Evolutionary conservation across 1,284 basidiomycete genomes (phyloP), one percentile per base, ranked within the genome.

Genomic region (Cryptococcus sp.): DNA sequence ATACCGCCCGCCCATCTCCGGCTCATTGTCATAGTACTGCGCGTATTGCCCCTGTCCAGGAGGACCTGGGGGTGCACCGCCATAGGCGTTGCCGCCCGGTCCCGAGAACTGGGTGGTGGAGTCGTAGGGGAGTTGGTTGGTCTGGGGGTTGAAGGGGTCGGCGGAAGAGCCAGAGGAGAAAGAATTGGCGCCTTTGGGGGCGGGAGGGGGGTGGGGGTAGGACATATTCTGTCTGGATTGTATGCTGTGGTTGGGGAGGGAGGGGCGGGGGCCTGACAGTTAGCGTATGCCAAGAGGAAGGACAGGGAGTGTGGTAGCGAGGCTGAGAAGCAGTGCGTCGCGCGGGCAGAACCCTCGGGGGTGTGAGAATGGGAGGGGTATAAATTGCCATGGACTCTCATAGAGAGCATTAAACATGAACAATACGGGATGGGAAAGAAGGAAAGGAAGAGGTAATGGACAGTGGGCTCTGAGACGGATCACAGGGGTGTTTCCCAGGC

Each of bases 1-100:
- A 46, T 71, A 75, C 15, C 76, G 78, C 66, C 87, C 86, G 60
- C 82, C 79, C 73, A 82, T 78, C 64, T 88, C 88, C 38, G 85
- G 86, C 62, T 89, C 87, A 69, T 84, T 85, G 80, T 90, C 88
- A 67, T 87, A 84, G 72, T 87, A 87, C 69, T 75, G 56, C 79
- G 67, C 65, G 53, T 72, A 72, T 56, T 68, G 73, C 5, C 68
- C 67, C 28, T 9, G 5, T 9, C 5, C 28, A 4, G 28, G 28
- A 4, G 28, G 5, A 9, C 28, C 28, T 9, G 28, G 5, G 28
- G 28, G 28, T 9, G 28, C 9, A 4, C 28, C 28, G 28, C 28
- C 28, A 9, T 33, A 33, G 28, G 5, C 28, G 28, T 33, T 33
- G 5, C 28, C 28, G 28, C 28, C 28, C 28, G 28, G 28, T 4